Evolutionary conservation across 176 grass and related monocot species (phyloP).

Genomic region (Hyparrhenia diplandra): DNA sequence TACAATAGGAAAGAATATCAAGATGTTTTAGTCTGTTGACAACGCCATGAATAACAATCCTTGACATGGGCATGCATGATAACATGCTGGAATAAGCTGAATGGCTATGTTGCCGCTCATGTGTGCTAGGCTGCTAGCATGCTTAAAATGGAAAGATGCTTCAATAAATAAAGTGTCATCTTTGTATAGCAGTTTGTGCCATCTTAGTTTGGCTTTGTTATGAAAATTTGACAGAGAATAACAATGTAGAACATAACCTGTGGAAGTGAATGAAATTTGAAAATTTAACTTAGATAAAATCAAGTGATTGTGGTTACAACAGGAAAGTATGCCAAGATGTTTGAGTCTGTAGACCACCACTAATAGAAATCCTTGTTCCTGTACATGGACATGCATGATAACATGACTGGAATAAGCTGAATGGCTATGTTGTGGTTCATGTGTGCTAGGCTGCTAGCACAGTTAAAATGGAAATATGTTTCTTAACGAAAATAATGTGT

Average conservation of each 20-base stretch:
- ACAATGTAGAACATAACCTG: neutral
- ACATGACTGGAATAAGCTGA: neutral
- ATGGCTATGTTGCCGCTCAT: neutral
- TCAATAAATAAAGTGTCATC: neutral
- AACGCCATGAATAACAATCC: neutral
- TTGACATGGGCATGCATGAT: neutral
- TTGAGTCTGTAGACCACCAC: neutral
- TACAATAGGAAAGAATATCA: constrained; percentile 1
- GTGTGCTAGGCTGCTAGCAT: neutral
- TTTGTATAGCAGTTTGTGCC: neutral
- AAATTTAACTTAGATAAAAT: neutral
- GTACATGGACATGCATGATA: neutral
- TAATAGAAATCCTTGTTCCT: neutral
- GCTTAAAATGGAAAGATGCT: neutral
- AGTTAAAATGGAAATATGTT: neutral
- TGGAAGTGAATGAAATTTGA: neutral
- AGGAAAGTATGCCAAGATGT: constrained; percentile 9
- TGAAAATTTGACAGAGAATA: neutral
- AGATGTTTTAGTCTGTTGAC: constrained; percentile 4
- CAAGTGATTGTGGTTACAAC: neutral
- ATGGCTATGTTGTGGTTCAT: neutral
- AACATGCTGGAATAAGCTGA: neutral
- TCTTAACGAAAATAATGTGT: neutral
- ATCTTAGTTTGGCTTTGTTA: neutral
- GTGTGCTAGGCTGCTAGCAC: neutral